Evolutionary conservation across 2,329 filamentous ascomycete species (phyloP).

Genomic region (Trichoderma sp.): DNA sequence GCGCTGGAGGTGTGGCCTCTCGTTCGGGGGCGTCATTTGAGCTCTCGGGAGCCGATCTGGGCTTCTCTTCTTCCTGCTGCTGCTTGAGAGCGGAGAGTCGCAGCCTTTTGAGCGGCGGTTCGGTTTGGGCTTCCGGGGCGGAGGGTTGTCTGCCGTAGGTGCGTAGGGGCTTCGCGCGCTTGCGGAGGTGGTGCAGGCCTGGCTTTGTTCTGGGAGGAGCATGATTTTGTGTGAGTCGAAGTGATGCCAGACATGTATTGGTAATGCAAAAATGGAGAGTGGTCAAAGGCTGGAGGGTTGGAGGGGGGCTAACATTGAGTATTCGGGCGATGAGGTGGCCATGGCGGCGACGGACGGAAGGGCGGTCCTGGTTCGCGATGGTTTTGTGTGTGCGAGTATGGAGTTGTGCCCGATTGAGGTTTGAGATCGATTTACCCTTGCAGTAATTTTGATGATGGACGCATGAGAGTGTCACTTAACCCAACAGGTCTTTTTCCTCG

Average conservation of each 20-base stretch:
- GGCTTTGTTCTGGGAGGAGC: conserved; percentile 38
- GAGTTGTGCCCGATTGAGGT: too few relatives aligned
- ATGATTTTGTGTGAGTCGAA: too few relatives aligned
- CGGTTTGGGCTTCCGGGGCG: conserved; percentile 34
- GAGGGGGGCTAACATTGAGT: conserved; percentile 34
- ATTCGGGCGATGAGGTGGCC: conserved; percentile 38
- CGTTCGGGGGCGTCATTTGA: not conserved
- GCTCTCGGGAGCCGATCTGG: not conserved
- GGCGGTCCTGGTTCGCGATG: not conserved
- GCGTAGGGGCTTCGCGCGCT: conserved; percentile 42
- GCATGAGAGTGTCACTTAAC: too few relatives aligned
- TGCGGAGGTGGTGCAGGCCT: conserved; percentile 35
- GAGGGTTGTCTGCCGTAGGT: conserved; percentile 46
- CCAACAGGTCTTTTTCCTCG: too few relatives aligned
- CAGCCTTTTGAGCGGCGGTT: conserved; percentile 37
- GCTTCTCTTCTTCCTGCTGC: not conserved
- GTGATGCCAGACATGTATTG: too few relatives aligned
- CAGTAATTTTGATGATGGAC: too few relatives aligned
- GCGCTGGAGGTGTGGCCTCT: not conserved
- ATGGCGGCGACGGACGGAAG: conserved; percentile 25
- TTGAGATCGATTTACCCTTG: not conserved
- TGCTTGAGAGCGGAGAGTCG: conserved; percentile 11
- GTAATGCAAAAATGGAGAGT: too few relatives aligned
- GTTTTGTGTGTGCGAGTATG: not conserved
- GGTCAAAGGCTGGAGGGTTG: too few relatives aligned